Base-by-base conservation (phyloP, 2,329 filamentous ascomycete species). In the Ceratocystis cubensis region DNA sequence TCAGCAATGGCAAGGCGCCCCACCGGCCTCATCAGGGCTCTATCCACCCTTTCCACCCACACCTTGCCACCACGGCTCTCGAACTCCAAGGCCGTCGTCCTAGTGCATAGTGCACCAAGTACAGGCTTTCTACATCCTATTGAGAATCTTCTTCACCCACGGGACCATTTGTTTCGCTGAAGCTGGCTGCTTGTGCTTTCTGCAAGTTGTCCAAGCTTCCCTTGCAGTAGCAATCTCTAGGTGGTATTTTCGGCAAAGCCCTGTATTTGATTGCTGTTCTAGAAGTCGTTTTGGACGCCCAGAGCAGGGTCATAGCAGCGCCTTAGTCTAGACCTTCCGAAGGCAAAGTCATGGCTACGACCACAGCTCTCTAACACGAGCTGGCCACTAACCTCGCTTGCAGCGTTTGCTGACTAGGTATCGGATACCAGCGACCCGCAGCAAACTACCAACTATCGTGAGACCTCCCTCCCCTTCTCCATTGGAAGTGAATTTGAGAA, bases 161-260 rank as follows among this genome's bases (percentile, higher is more conserved):
- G n/a, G 25, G 28, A 20, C 7, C 53, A 33, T 59, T 59, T 37
- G 28, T 20, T 59, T 59, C 5, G 53, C 25, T 59, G 28, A 5
- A 37, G 53, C 28, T 59, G 28, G 28, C 13, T 59, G 53, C 28
- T 59, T 59, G 53, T 37, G 53, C 53, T 59, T 59, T 59, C 53
- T 59, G 53, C 53, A 59, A 33, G 28, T 28, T n/a, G 53, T 33
- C 53, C 53, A 59, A 59, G 53, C 53, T 59, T 59, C 53, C n/a
- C 53, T 25, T 59, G 28, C 25, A 37, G 13, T 30, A 33, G 25
- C 17, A 59, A 33, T 59, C 28, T 25, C 53, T 30, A 20, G 25
- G 53, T 59, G 28, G 53, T 33, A 59, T 59, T 59, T 59, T 59
- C 53, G 53, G 28, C 53, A 59, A n/a, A 59, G 53, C 53, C 53